Percentiles rank a stretch among this genome's conserved stretches.
phyloP scores from a whole-genome alignment of 208 protist species.

The Leptomonas pyrrhocoris region DNA sequence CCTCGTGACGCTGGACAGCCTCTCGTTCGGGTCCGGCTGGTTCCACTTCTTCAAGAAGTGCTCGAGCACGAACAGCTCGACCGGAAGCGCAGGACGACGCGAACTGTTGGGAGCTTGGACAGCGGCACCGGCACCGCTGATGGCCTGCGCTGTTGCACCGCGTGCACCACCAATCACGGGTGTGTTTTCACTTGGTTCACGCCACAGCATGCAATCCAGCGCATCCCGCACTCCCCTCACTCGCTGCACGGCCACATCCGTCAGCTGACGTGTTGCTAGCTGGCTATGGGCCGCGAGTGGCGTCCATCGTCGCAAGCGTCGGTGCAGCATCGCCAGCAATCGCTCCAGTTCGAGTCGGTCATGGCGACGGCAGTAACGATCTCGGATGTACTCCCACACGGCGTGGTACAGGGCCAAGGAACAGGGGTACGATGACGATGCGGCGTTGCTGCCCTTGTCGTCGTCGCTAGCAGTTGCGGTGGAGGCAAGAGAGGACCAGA shows the following conservation, averaged over 20 bases:
- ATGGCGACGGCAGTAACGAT: slow-evolving; percentile 58
- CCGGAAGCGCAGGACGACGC: slow-evolving; percentile 23
- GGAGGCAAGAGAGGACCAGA: slow-evolving; percentile 40
- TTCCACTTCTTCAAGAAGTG: slow-evolving; percentile 39
- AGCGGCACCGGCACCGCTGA: not conserved
- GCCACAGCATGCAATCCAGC: slow-evolving; percentile 49
- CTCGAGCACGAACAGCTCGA: slow-evolving; percentile 61
- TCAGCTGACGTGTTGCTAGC: slow-evolving; percentile 30
- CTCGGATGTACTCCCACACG: slow-evolving; percentile 56
- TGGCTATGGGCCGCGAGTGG: slow-evolving; percentile 41
- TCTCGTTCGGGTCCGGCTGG: not conserved
- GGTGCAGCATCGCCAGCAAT: slow-evolving; percentile 43
- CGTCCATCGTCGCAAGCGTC: slow-evolving; percentile 57
- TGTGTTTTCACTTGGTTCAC: slow-evolving; percentile 20
- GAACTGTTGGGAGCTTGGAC: not conserved
- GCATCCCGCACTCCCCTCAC: slow-evolving; percentile 37
- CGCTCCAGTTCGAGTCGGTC: slow-evolving; percentile 71
- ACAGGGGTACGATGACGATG: not conserved
- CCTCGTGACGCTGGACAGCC: not conserved
- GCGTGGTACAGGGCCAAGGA: slow-evolving; percentile 56
- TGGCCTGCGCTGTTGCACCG: not conserved
- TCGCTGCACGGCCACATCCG: slow-evolving; percentile 15
- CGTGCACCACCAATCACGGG: not conserved
- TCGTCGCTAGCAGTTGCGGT: not conserved
- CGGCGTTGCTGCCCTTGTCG: not conserved